Base-by-base conservation (phyloP, 1,284 basidiomycete genomes). In the Abortiporus biennis region DNA sequence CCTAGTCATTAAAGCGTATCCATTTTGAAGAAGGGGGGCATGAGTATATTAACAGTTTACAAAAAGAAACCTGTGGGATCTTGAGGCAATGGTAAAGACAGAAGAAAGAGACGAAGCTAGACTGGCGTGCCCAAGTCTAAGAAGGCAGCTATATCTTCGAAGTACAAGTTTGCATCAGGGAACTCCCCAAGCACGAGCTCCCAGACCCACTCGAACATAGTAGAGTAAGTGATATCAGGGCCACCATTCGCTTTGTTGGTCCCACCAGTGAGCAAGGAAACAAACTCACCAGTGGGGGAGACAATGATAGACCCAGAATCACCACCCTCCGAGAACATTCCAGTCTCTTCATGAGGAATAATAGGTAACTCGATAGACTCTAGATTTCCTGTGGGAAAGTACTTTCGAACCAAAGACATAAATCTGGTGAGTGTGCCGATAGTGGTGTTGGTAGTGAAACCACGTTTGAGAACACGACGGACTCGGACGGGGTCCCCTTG, bases 231-330 rank as follows among this genome's bases (percentile, higher is more conserved):
- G 47, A 66, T 56, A 42, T 68, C 63, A 16, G 53, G 50, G 0
- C 34, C 30, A 34, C 45, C 48, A 16, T 54, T 56, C 4, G 47
- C 44, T 20, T 46, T 44, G 21, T 43, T 45, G 3, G 59, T 48
- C 6, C 64, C 63, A 36, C 59, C 56, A 29, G 61, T 67, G 43
- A 65, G 55, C 25, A 58, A 43, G 36, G 47, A 54, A 50, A 58
- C 54, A 39, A 61, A 63, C 38, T 56, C 34, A 49, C 56, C 51
- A n/a, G n/a, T n/a, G n/a, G n/a, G n/a, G n/a, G n/a, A n/a, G n/a
- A n/a, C 59, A 43, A 68, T 54, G 25, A 58, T 16, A 25, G 65
- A 46, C 34, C 65, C 67, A 52, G 62, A 66, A 51, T 68, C 65
- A 6, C 66, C 65, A 12, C 54, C 39, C 25, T 34, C 51, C 38